Conservation (phyloP, 1,139 yeast species). For the Starmera stellimalicola region DNA sequence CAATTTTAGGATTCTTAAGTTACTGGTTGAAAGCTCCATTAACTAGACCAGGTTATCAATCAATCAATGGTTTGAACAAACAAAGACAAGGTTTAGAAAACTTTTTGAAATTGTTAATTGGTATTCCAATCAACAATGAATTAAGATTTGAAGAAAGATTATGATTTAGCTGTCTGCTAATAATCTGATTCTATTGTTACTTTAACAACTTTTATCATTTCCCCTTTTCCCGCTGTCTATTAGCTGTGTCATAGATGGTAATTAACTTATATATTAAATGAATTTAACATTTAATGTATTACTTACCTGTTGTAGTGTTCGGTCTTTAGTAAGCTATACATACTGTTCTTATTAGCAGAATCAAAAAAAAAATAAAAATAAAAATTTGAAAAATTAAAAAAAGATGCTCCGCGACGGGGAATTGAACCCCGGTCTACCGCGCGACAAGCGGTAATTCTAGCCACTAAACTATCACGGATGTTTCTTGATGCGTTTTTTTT, state of each 20-base stretch:
- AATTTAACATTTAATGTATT: too few relatives aligned
- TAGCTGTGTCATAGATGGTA: neutral
- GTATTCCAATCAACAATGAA: conserved; percentile 84
- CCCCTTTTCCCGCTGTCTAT: neutral
- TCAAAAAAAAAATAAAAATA: too few relatives aligned
- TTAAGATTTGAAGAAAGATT: conserved; percentile 91
- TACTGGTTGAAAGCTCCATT: conserved; percentile 98
- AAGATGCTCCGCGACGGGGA: conserved; percentile 61
- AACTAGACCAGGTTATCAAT: conserved; percentile 82
- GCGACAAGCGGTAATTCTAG: conserved; percentile 23
- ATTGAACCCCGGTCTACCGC: conserved; percentile 65
- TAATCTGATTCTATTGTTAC: neutral
- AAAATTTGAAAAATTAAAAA: too few relatives aligned
- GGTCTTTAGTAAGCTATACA: too few relatives aligned
- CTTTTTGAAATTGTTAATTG: conserved; percentile 81
- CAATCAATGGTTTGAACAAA: conserved; percentile 90
- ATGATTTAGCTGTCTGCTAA: conserved; percentile 1
- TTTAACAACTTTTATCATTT: neutral
- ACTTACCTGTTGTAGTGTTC: too few relatives aligned
- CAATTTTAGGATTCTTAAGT: conserved; percentile 79
- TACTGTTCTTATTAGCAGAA: too few relatives aligned
- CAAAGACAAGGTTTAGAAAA: conserved; percentile 91
- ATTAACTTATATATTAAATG: too few relatives aligned
- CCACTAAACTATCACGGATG: conserved; percentile 20
- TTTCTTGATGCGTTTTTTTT: too few relatives aligned